Percentiles rank a stretch among this genome's conserved stretches.
These are phyloP conservation scores for Nitzschia palea DNA, from an alignment of 108 stramenopile species.

Conservation along the genomic window DNA sequence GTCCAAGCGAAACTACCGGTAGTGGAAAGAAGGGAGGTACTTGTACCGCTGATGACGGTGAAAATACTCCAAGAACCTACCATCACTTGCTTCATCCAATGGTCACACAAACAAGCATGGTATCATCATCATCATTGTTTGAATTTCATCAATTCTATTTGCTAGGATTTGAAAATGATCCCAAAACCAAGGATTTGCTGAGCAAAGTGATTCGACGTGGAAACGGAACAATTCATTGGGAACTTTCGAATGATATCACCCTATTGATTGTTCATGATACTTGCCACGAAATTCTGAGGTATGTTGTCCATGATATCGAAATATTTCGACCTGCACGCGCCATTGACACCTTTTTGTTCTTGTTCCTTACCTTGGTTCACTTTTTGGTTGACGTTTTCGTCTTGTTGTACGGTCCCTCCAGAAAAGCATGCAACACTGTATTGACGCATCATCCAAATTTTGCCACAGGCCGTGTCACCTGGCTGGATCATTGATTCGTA, in stretches of 20 bases:
- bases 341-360: not conserved
- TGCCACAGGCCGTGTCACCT: conserved; percentile 57
- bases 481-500: conserved; percentile 57
- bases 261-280: conserved; percentile 57
- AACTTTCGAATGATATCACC: conserved; percentile 58
- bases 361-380: too few species aligned
- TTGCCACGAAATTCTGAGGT: conserved; percentile 43
- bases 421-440: conserved; percentile 46
- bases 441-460: conserved; percentile 53
- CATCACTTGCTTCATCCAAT: not conserved
- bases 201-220: conserved; percentile 57
- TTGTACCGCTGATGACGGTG: not conserved
- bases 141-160: conserved; percentile 23
- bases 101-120: too few species aligned
- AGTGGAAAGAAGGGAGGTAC: too few species aligned
- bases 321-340: not conserved
- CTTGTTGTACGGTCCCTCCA: too few species aligned
- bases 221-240: conserved; percentile 70
- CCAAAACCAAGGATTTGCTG: conserved; percentile 17
- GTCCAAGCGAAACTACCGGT: too few species aligned
- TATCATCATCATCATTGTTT: conserved; percentile 8
- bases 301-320: not conserved
- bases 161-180: conserved; percentile 33
- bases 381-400: not conserved
- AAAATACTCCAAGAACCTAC: not conserved